Conservation (phyloP, 441 rosid genomes). For the Pelargonium myrrhifolium region DNA sequence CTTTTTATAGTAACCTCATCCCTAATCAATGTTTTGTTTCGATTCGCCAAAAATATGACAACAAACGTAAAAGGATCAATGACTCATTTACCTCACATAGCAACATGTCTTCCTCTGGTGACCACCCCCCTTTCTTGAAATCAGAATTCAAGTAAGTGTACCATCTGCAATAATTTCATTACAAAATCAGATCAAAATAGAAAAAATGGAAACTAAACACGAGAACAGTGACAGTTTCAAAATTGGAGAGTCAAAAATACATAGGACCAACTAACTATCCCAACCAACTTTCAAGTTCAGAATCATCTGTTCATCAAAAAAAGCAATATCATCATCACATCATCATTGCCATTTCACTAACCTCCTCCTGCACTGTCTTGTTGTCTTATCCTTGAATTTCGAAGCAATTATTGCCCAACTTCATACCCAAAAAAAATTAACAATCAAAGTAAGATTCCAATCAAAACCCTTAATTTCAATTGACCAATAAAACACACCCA, state of each 20-base stretch:
- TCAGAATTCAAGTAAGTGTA: conserved; percentile 90
- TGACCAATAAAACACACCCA: conserved; percentile 8
- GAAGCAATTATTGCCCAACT: conserved; percentile 97
- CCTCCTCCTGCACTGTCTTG: conserved; percentile 98
- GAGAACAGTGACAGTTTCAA: not conserved
- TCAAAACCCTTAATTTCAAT: conserved; percentile 12
- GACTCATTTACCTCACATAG: conserved; percentile 69
- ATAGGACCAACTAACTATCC: not conserved
- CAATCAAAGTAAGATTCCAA: conserved; percentile 9
- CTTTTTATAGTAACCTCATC: too few relatives aligned
- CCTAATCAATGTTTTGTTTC: too few relatives aligned
- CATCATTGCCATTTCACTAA: conserved; percentile 22
- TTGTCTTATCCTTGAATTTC: conserved; percentile 82
- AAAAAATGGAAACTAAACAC: not conserved
- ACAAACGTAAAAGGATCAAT: not conserved
- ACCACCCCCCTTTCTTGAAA: conserved; percentile 99
- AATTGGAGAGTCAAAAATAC: not conserved
- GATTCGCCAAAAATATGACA: not conserved
- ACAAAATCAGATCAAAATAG: not conserved
- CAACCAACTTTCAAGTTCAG: conserved; percentile 1
- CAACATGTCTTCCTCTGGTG: conserved; percentile 95
- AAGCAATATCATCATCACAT: not conserved
- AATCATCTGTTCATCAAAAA: not conserved
- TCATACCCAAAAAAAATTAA: conserved; percentile 19
- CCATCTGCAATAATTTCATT: conserved; percentile 50